Base-by-base conservation (phyloP, 2,329 filamentous ascomycete genomes). In the Curvularia hawaiiensis region DNA sequence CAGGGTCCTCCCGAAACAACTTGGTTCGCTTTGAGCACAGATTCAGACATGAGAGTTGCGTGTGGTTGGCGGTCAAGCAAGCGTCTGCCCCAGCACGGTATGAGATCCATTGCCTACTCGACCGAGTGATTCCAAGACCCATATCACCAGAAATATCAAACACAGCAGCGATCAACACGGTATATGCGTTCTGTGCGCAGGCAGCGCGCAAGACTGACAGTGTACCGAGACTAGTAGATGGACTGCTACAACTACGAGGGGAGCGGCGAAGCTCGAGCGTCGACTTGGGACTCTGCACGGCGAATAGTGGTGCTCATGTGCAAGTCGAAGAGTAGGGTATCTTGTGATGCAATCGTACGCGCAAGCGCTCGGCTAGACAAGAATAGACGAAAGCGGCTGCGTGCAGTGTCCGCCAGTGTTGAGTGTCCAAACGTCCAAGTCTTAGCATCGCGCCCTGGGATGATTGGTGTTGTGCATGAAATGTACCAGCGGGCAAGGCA, bases 261-360 rank as follows among this genome's bases (percentile, higher is more conserved):
- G 35, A 45, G 54, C 45, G n/a, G 35, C 38, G 30, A 9, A 20
- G 43, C 18, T 43, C 33, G 7, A 47, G 40, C 22, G 16, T 44
- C 24, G 22, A 50, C 14, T n/a, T 46, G 38, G 18, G 16, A 8
- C 28, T 24, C 18, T 39, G 31, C 44, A 35, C 22, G 30, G 47
- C 48, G 20, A 41, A 33, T 24, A 33, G 33, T 43, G 40, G 35
- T 51, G 39, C 40, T 35, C 56, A 26, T 31, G 41, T 40, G 31
- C n/a, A 39, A 41, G 41, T 55, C 38, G 46, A 58, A 50, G 18
- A 44, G 14, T 35, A 47, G 41, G 52, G 33, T 54, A 54, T 44
- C 28, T 45, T 14, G 30, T 58, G 33, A 31, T 35, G 40, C 35
- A 41, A 41, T 26, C 51, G 20, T 47, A 47, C 35, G 26, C 39